Conservation (phyloP, 1,139 yeast species). For the Meyerozyma smithsonii region DNA sequence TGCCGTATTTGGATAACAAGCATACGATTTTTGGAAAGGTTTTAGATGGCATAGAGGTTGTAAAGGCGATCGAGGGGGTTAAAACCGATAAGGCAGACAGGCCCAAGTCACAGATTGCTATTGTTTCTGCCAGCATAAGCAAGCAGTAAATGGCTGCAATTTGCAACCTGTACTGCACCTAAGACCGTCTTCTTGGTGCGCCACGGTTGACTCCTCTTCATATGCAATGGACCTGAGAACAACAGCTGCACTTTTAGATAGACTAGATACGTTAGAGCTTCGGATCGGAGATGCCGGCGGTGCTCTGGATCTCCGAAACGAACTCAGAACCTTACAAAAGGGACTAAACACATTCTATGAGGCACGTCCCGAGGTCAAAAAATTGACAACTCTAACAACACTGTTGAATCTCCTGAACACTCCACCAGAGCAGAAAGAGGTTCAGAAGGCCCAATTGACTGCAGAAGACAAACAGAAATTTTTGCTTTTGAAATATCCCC, state of each 20-base stretch:
- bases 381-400: not conserved
- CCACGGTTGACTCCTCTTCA: not conserved
- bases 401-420: not conserved
- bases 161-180: not conserved
- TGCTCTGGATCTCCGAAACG: not conserved
- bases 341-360: not conserved
- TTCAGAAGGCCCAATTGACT: not conserved
- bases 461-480: conserved; percentile 17
- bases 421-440: not conserved
- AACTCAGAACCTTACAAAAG: not conserved
- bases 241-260: not conserved
- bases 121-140: conserved; percentile 13
- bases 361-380: not conserved
- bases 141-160: not conserved
- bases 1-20: conserved; percentile 24
- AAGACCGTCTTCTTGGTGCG: too few species aligned
- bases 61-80: conserved; percentile 20
- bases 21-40: conserved; percentile 30
- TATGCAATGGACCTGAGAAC: not conserved
- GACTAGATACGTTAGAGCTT: not conserved
- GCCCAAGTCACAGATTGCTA: conserved; percentile 19
- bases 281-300: not conserved
- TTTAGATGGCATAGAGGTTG: conserved; percentile 23
- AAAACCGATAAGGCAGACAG: conserved; percentile 20
- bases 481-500: conserved; percentile 18